Evolutionary conservation across 2,329 filamentous ascomycete species (phyloP).

Genomic region (Penicillium fuscoglaucum): DNA sequence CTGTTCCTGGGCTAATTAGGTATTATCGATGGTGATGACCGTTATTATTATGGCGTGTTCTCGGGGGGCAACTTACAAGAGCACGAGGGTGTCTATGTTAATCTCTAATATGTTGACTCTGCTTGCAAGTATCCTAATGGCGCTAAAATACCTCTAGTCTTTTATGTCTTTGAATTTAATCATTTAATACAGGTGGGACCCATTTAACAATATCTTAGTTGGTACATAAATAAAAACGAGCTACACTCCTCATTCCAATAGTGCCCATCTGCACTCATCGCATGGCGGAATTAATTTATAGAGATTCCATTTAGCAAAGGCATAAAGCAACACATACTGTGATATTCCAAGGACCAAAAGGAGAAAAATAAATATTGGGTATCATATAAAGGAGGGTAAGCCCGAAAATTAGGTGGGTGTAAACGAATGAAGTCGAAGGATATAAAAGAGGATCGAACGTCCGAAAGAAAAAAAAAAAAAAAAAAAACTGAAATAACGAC

Average conservation of each 20-base stretch:
- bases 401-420: background rate
- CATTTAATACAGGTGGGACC: background rate
- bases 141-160: background rate
- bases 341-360: background rate
- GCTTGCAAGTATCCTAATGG: background rate
- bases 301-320: fast-evolving
- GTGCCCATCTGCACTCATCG: background rate
- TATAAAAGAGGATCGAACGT: background rate
- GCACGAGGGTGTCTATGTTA: background rate
- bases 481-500: background rate
- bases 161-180: background rate
- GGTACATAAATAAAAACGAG: background rate
- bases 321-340: too few relatives aligned
- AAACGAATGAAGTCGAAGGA: background rate
- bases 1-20: background rate
- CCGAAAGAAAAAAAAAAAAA: background rate
- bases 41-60: background rate
- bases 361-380: background rate
- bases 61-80: background rate
- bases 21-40: background rate
- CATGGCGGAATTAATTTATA: too few relatives aligned
- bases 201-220: background rate
- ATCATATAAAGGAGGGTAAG: background rate
- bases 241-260: background rate
- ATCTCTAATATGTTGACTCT: slow-evolving; percentile 3